These are phyloP conservation scores for Grigorovia yakushimaensis DNA, from an alignment of 805 yeast species.

Conservation along the genomic window DNA sequence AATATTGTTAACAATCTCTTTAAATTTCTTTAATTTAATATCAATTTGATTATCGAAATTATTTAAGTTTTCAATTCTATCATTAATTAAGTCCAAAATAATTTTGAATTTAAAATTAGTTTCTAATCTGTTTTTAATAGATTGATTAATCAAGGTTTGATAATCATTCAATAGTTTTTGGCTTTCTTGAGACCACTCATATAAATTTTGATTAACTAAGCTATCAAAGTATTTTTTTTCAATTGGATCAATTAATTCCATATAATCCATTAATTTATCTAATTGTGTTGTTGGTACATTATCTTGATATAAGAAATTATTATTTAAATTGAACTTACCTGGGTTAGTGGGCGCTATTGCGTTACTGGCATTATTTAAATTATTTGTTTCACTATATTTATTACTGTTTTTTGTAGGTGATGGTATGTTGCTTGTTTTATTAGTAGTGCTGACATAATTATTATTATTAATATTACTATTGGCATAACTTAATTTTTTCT, in stretches of 20 bases:
- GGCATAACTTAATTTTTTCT: background rate
- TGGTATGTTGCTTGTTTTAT: background rate
- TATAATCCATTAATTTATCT: constrained; percentile 1
- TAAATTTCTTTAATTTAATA: constrained; percentile 30
- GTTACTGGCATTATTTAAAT: too few relatives aligned
- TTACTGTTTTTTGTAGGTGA: background rate
- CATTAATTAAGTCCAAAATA: constrained; percentile 32
- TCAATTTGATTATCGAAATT: constrained; percentile 27
- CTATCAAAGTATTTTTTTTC: constrained; percentile 21
- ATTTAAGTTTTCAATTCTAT: constrained; percentile 28
- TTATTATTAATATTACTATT: too few relatives aligned
- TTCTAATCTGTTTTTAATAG: constrained; percentile 32
- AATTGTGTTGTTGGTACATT: background rate
- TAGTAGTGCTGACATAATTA: background rate
- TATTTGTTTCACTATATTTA: background rate
- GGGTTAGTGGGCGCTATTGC: background rate
- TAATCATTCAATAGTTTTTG: constrained; percentile 28
- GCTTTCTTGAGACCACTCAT: constrained; percentile 34
- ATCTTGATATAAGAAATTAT: background rate
- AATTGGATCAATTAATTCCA: constrained; percentile 10
- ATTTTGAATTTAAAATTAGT: constrained; percentile 32
- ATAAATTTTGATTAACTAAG: constrained; percentile 18
- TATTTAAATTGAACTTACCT: background rate
- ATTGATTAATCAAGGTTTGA: constrained; percentile 25
- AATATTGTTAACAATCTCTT: constrained; percentile 35